phyloP scores from a whole-genome alignment of 108 stramenopile species.

The Nitzschia sp. region DNA sequence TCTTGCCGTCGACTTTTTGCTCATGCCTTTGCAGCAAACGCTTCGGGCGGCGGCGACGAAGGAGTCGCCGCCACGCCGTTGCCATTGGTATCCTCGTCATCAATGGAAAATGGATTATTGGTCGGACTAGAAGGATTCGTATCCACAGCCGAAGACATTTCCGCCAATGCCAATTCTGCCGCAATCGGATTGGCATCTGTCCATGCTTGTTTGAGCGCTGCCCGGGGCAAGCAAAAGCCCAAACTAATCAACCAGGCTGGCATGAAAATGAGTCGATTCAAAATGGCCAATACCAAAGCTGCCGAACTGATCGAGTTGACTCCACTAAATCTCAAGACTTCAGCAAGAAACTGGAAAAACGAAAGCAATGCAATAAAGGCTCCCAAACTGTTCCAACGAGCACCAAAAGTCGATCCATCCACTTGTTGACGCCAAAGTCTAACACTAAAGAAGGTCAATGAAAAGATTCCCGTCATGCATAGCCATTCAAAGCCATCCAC shows the following conservation, averaged over 20 bases:
- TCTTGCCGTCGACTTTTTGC: too few species aligned
- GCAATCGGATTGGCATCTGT: conserved; percentile 12
- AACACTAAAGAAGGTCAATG: conserved; percentile 24
- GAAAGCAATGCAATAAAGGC: conserved; percentile 29
- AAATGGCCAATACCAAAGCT: conserved; percentile 22
- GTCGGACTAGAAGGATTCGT: background rate
- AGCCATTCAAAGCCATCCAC: conserved; percentile 42
- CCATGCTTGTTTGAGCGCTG: conserved; percentile 1
- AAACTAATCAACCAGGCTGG: conserved; percentile 33
- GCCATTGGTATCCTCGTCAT: conserved; percentile 18
- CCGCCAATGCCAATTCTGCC: conserved; percentile 11
- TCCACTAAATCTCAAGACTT: conserved; percentile 27
- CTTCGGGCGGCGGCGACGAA: conserved; percentile 23
- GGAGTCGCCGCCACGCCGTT: background rate
- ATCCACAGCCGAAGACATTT: conserved; percentile 4
- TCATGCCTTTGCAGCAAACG: too few species aligned
- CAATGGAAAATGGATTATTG: conserved; percentile 10
- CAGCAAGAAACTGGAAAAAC: conserved; percentile 21
- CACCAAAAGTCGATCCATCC: conserved; percentile 28
- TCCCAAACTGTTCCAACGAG: conserved; percentile 32
- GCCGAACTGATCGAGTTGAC: background rate
- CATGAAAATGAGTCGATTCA: conserved; percentile 33
- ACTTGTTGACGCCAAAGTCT: conserved; percentile 10
- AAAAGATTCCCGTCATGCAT: conserved; percentile 21
- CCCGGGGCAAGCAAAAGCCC: conserved; percentile 27